phyloP scores from a whole-genome alignment of 2,329 filamentous ascomycete genomes.

The Didymella sp. region DNA sequence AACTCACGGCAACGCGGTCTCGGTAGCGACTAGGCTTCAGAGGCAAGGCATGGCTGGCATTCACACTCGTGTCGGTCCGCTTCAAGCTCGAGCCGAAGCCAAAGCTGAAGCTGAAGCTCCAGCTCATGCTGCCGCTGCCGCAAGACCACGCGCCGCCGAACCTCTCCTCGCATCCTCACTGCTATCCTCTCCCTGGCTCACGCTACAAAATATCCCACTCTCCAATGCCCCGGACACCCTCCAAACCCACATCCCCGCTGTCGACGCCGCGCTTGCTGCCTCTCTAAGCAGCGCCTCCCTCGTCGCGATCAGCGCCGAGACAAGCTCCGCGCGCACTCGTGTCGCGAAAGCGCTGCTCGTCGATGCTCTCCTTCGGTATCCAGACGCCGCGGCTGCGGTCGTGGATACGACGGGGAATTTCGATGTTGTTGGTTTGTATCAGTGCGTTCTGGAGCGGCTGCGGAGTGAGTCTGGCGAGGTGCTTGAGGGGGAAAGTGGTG shows the following conservation, averaged over 20 bases:
- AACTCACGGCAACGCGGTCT: no score
- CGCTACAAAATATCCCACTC: neutral
- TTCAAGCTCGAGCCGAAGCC: no score
- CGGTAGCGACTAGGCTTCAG: no score
- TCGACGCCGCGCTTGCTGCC: neutral
- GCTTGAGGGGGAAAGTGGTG: neutral
- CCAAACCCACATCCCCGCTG: neutral
- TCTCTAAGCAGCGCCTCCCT: neutral
- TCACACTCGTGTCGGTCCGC: no score
- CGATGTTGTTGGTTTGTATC: conserved; percentile 50
- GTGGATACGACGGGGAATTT: conserved; percentile 57
- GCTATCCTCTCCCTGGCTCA: neutral
- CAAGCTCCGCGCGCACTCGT: neutral
- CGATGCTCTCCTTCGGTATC: conserved; percentile 46
- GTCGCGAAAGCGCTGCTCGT: conserved; percentile 44
- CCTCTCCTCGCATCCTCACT: conserved; percentile 10
- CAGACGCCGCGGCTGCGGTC: conserved; percentile 47
- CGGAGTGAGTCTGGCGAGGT: neutral
- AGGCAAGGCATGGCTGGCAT: no score
- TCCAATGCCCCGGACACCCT: neutral
- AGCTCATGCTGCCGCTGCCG: no score
- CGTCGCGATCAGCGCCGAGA: conserved; percentile 5
- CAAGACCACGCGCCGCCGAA: neutral
- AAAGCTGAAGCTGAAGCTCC: no score
- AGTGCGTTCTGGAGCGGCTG: neutral